A percentile compares a stretch with the other conserved stretches of the same genome.
Conservation (phyloP, 2,329 filamentous ascomycete genomes). For the Penicillium sp. region DNA sequence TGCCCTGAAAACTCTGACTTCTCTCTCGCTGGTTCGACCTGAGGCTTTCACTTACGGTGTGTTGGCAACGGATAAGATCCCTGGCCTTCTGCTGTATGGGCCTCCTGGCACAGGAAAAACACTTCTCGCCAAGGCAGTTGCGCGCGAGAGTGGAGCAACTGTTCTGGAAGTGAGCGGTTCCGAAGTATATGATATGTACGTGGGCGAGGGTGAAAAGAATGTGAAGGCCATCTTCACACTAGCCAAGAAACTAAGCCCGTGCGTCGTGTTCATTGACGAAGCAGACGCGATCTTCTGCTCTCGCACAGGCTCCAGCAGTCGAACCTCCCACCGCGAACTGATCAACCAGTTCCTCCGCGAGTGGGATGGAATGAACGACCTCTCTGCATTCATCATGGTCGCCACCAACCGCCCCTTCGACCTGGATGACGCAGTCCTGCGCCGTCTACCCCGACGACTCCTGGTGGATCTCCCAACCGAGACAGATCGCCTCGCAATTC, state of each 20-base stretch:
- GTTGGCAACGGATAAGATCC: conserved; percentile 84
- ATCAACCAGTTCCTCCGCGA: conserved; percentile 97
- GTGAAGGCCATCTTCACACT: conserved; percentile 87
- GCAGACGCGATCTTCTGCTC: conserved; percentile 88
- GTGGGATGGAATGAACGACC: conserved; percentile 87
- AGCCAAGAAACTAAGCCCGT: conserved; percentile 85
- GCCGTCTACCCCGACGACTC: conserved; percentile 51
- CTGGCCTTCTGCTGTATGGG: conserved; percentile 83
- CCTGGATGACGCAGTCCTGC: conserved; percentile 65
- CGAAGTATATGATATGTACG: conserved; percentile 93
- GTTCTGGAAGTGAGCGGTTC: conserved; percentile 84
- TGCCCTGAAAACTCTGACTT: conserved; percentile 83
- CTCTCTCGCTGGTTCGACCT: conserved; percentile 78
- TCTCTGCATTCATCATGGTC: conserved; percentile 94
- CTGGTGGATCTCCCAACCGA: conserved; percentile 51
- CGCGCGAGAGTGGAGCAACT: conserved; percentile 65
- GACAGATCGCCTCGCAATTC: conserved; percentile 47
- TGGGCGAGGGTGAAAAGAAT: conserved; percentile 95
- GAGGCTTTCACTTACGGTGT: conserved; percentile 97
- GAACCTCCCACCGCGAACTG: conserved; percentile 76
- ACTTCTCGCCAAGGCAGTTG: conserved; percentile 63
- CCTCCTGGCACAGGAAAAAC: conserved; percentile 74
- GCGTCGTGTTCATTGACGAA: conserved; percentile 96
- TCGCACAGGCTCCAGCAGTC: conserved; percentile 61
- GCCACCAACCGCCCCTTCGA: conserved; percentile 95